Base-by-base conservation (phyloP, 1,284 basidiomycete species). In the Fomitopsis palustris region DNA sequence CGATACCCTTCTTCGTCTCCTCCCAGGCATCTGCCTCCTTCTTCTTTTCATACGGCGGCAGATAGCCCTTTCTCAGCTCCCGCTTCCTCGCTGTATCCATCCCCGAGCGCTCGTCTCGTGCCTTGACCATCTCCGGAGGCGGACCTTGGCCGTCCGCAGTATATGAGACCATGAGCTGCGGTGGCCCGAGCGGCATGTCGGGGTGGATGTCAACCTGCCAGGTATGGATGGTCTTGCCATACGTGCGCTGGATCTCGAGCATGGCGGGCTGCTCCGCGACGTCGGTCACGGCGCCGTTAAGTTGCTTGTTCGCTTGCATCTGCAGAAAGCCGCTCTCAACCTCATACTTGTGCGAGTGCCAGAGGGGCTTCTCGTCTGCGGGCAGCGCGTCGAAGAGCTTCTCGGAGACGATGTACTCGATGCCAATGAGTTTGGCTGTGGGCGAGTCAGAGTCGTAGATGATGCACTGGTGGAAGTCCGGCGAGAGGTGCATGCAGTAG, bases 151-250 rank as follows among this genome's bases (percentile, higher is more conserved):
- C 71, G 54, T 78, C 75, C 1, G 56, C 65, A 2, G 78, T 78
- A 62, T 75, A 78, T 8, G 75, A 69, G 74, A 79, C 75, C 81
- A 81, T 80, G 49, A 83, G 71, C 55, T 74, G 70, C 1, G 80
- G 80, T 8, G 67, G 79, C 16, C 81, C 81, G 35, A 84, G 70
- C 2, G 82, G 82, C 3, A 84, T 65, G 37, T 81, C 74, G 0
- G 81, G 77, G 55, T 74, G 56, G 16, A 69, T 68, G 62, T 83
- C 81, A 59, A 68, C 70, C 19, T 67, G 72, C 78, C 81, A 81
- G 8, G 79, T 81, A 57, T 81, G 79, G 25, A 81, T 77, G 0
- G 78, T 78, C 72, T 83, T 84, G 53, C 80, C 81, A 61, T 82
- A 83, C 1, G 79, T 80, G 56, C 73, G 72, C 59, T 83, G 78